phyloP scores from a whole-genome alignment of 768 basidiomycete genomes.

The Boletus coccyginus region DNA sequence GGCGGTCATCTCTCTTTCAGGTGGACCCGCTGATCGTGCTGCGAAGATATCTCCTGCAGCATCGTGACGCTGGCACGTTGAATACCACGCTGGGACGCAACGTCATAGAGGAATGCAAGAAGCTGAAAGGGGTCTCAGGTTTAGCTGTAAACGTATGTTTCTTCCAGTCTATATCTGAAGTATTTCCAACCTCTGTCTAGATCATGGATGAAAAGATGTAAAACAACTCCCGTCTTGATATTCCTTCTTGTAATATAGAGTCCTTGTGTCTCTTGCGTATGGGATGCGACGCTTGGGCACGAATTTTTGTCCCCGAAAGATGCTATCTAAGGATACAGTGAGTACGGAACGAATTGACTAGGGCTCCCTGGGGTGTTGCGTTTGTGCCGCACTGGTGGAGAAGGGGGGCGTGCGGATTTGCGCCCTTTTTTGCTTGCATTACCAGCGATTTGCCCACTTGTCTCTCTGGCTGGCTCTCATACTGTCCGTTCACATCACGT shows the following conservation, averaged over 20 bases:
- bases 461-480: too few relatives aligned
- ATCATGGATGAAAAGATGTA: constrained; percentile 24
- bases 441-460: too few relatives aligned
- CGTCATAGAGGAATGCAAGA: constrained; percentile 61
- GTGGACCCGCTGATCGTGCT: not conserved
- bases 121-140: constrained; percentile 49
- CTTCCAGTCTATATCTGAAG: not conserved
- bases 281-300: too few relatives aligned
- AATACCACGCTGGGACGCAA: constrained; percentile 52
- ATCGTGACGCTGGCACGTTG: constrained; percentile 49
- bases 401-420: too few relatives aligned
- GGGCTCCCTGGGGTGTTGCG: too few relatives aligned
- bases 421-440: too few relatives aligned
- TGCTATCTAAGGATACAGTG: too few relatives aligned
- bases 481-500: too few relatives aligned
- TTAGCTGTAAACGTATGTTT: constrained; percentile 24
- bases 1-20: accelerated
- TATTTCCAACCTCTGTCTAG: constrained; percentile 1
- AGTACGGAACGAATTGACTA: too few relatives aligned
- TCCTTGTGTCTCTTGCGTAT: too few relatives aligned
- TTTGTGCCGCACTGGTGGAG: too few relatives aligned
- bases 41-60: constrained; percentile 60
- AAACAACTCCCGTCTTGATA: not conserved
- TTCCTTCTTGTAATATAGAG: not conserved
- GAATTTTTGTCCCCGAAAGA: too few relatives aligned